Evolutionary conservation across 177 flowering plant genomes (phyloP).

Genomic region (Vitis hybrid): DNA sequence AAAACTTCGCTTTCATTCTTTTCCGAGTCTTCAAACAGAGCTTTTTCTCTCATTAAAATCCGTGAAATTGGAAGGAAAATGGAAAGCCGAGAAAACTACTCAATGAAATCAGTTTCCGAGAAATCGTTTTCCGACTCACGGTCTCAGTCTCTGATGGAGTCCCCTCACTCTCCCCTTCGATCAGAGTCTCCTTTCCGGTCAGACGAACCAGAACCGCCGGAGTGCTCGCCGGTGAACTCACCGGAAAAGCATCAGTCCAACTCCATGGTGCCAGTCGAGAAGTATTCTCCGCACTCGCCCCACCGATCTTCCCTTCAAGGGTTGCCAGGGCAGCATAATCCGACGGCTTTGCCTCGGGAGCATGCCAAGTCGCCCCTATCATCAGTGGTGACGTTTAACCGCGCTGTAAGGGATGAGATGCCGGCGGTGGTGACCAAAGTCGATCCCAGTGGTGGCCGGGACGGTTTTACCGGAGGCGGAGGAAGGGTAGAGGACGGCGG

Average conservation of each 20-base stretch:
- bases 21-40: slow-evolving; percentile 10
- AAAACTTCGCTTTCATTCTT: not conserved
- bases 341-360: slow-evolving; percentile 15
- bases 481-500: slow-evolving; percentile 18
- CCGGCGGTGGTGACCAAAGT: slow-evolving; percentile 28
- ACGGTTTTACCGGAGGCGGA: not conserved
- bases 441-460: slow-evolving; percentile 10
- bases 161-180: slow-evolving; percentile 55
- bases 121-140: slow-evolving; percentile 30
- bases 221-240: slow-evolving; percentile 21
- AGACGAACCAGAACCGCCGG: slow-evolving; percentile 33
- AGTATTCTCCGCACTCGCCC: slow-evolving; percentile 26
- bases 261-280: slow-evolving; percentile 38
- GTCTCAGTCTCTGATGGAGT: slow-evolving; percentile 25
- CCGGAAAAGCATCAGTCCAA: slow-evolving; percentile 28
- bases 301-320: slow-evolving; percentile 10
- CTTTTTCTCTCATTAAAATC: not conserved
- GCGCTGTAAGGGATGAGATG: slow-evolving; percentile 35
- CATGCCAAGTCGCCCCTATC: slow-evolving; percentile 16
- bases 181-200: slow-evolving; percentile 53
- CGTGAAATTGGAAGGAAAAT: slow-evolving; percentile 2
- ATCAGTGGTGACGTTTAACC: slow-evolving; percentile 26
- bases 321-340: not conserved
- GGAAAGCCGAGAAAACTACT: not conserved
- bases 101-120: not conserved